Percentiles rank a stretch among this genome's conserved stretches.
Evolutionary conservation across 1,284 basidiomycete species (phyloP).

Genomic region (Malassezia caprae): DNA sequence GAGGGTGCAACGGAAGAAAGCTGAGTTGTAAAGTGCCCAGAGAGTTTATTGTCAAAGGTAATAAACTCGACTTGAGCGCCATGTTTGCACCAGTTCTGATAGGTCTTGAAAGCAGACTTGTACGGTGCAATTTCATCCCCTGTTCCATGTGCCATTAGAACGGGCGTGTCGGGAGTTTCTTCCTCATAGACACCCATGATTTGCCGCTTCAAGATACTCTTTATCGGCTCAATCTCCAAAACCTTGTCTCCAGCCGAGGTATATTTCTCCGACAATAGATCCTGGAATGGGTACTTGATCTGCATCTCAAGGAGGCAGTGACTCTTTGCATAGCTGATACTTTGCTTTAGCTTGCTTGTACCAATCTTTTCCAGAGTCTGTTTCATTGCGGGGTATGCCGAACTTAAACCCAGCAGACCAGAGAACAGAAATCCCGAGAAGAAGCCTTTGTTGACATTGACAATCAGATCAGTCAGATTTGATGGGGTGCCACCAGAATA

Average conservation of each 20-base stretch:
- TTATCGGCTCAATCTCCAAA: neutral
- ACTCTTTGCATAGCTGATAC: slow-evolving; percentile 2
- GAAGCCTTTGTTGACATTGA: neutral
- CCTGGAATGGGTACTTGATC: slow-evolving; percentile 2
- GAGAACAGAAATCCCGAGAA: neutral
- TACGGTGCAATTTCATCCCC: slow-evolving; percentile 31
- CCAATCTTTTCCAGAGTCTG: neutral
- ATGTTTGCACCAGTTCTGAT: slow-evolving; percentile 27
- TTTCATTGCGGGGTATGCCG: neutral
- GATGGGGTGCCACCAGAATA: slow-evolving; percentile 35
- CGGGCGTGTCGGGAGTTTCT: slow-evolving; percentile 20
- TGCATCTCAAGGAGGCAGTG: slow-evolving; percentile 7
- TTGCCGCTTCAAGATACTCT: neutral
- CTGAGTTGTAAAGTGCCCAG: neutral
- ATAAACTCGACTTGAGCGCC: slow-evolving; percentile 33
- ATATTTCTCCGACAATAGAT: neutral
- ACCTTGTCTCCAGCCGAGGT: neutral
- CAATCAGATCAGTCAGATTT: slow-evolving; percentile 15
- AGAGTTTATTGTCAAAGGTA: neutral
- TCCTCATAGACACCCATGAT: neutral
- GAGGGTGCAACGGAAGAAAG: neutral
- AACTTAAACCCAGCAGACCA: neutral
- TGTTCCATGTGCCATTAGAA: slow-evolving; percentile 26
- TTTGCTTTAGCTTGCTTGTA: neutral
- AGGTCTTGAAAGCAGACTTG: slow-evolving; percentile 12